Conservation (phyloP, 2,329 filamentous ascomycete genomes). For the Fusarium gaditjirri region DNA sequence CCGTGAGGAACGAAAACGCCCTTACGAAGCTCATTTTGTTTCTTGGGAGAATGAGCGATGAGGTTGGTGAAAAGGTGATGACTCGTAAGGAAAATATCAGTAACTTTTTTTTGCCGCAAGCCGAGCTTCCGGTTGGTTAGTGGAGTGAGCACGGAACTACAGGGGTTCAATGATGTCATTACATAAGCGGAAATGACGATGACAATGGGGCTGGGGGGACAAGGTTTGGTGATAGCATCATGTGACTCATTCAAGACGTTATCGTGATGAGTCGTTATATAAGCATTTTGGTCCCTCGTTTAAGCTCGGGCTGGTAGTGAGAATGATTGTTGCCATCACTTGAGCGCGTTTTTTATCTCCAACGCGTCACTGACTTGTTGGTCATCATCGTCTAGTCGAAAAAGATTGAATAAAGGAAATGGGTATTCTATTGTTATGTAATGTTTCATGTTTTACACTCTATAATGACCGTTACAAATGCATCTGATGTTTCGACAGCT, state of each 20-base stretch:
- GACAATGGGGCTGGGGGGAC: not conserved
- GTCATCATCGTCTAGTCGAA: no score
- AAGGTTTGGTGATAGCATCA: not conserved
- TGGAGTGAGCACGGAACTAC: constrained; percentile 8
- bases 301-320: rapidly evolving
- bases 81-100: constrained; percentile 4
- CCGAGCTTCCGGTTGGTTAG: constrained; percentile 12
- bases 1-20: constrained; percentile 23
- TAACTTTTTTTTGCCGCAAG: constrained; percentile 5
- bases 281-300: not conserved
- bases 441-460: not conserved
- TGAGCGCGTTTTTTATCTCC: rapidly evolving
- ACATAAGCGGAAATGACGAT: constrained; percentile 19
- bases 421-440: not conserved
- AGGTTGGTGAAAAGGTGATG: not conserved
- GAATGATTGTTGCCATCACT: rapidly evolving
- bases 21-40: constrained; percentile 24
- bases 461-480: not conserved
- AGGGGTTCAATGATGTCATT: constrained; percentile 32
- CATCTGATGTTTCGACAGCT: rapidly evolving
- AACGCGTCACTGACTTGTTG: not conserved
- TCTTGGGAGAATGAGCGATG: not conserved
- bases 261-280: rapidly evolving
- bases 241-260: not conserved
- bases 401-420: not conserved